Conservation (phyloP, 805 yeast genomes). For the Metschnikowia cubensis region DNA sequence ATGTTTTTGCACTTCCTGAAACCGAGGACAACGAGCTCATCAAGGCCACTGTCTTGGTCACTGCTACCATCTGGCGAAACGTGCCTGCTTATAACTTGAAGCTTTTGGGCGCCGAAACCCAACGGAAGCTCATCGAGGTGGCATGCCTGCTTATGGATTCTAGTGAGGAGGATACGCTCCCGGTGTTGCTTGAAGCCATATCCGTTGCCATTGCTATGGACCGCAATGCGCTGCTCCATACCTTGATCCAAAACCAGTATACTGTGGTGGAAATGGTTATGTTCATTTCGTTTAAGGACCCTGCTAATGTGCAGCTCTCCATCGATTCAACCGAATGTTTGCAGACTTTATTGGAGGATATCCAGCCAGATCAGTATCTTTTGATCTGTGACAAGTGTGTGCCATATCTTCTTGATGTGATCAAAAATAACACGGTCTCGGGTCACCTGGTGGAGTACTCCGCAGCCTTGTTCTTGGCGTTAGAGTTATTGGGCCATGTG, state of each 20-base stretch:
- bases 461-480: conserved; percentile 53
- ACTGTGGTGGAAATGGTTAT: conserved; percentile 56
- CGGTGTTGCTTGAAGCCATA: conserved; percentile 68
- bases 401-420: conserved; percentile 44
- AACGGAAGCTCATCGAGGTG: conserved; percentile 34
- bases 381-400: conserved; percentile 48
- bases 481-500: conserved; percentile 54
- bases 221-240: conserved; percentile 22
- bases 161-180: conserved; percentile 77
- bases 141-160: conserved; percentile 49
- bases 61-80: conserved; percentile 49
- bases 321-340: conserved; percentile 69
- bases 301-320: conserved; percentile 67
- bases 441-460: conserved; percentile 44
- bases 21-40: conserved; percentile 14
- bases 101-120: conserved; percentile 22
- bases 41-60: conserved; percentile 41
- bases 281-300: conserved; percentile 63
- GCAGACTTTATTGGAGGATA: conserved; percentile 49
- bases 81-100: conserved; percentile 8
- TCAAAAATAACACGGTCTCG: conserved; percentile 24
- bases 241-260: conserved; percentile 12
- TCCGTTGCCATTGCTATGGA: conserved; percentile 48
- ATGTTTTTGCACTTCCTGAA: not conserved
- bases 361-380: conserved; percentile 44